Percentiles rank a stretch among this genome's conserved stretches.
Evolutionary conservation across 2,329 filamentous ascomycete genomes (phyloP).

Genomic region (Paraconiothyrium brasiliense): DNA sequence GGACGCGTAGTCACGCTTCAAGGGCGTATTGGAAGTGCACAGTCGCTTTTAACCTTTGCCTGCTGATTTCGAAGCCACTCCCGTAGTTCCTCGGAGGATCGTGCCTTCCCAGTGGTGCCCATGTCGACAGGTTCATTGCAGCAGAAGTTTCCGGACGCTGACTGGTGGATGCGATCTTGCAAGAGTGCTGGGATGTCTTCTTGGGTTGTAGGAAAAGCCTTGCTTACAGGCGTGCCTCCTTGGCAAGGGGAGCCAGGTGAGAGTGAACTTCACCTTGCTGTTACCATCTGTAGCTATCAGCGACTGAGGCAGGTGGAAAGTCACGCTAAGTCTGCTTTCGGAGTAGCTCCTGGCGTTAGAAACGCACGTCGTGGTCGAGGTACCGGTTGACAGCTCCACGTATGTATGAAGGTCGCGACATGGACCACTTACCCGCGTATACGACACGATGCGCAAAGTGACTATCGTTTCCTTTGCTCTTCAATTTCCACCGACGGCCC

Average conservation of each 20-base stretch:
- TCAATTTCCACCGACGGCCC: background rate
- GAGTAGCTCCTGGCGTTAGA: background rate
- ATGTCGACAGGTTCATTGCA: slow-evolving; percentile 30
- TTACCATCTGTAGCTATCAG: background rate
- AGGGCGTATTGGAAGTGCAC: background rate
- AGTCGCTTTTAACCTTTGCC: slow-evolving; percentile 31
- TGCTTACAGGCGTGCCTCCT: background rate
- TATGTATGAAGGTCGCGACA: background rate
- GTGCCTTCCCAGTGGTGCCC: slow-evolving; percentile 20
- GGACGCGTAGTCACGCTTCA: slow-evolving; percentile 1
- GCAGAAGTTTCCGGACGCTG: slow-evolving; percentile 11
- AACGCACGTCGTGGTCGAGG: background rate
- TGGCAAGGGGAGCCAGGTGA: background rate
- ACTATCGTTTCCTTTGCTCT: background rate
- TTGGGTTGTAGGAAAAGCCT: background rate
- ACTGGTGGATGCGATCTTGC: slow-evolving; percentile 19
- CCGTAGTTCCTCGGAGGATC: slow-evolving; percentile 5
- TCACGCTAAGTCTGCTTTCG: background rate
- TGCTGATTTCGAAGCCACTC: slow-evolving; percentile 15
- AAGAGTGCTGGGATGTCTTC: background rate
- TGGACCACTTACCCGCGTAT: background rate
- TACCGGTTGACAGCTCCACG: background rate
- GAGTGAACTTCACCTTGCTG: background rate
- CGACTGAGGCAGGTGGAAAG: background rate
- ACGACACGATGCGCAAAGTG: slow-evolving; percentile 11